These are phyloP conservation scores for Porcisia hertigi DNA, from an alignment of 208 protist species.

Conservation along the genomic window DNA sequence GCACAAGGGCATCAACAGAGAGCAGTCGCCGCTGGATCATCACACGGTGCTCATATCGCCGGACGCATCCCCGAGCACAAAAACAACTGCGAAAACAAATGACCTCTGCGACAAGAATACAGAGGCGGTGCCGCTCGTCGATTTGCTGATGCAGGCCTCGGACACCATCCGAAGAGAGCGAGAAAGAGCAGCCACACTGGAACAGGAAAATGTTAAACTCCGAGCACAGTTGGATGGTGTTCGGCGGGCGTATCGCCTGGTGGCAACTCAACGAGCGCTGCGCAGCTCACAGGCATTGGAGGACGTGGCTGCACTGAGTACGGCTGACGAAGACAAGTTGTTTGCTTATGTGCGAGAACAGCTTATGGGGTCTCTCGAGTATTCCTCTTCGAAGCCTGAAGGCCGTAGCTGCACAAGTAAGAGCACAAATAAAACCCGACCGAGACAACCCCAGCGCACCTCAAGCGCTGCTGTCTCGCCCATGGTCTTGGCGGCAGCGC, in stretches of 20 bases:
- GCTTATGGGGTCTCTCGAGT: background rate
- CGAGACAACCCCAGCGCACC: background rate
- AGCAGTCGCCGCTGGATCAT: background rate
- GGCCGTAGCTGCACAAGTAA: background rate
- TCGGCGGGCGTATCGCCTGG: conserved; percentile 13
- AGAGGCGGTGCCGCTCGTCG: conserved; percentile 7
- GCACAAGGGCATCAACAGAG: background rate
- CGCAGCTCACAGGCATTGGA: background rate
- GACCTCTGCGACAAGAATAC: background rate
- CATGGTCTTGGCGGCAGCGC: background rate
- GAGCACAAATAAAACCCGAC: background rate
- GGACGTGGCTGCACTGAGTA: background rate
- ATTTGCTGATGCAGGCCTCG: conserved; percentile 28
- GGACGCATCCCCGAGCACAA: conserved; percentile 7
- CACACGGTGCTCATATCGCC: conserved; percentile 14
- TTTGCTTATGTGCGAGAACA: conserved; percentile 15
- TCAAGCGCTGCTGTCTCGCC: background rate
- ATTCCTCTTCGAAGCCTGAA: background rate
- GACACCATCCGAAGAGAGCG: conserved; percentile 30
- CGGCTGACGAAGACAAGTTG: background rate
- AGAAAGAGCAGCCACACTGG: conserved; percentile 14
- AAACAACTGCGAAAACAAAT: background rate
- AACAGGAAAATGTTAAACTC: conserved; percentile 23
- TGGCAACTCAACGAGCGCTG: background rate
- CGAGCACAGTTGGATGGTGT: conserved; percentile 19